Evolutionary conservation across 139 green algal genomes (phyloP).

Genomic region (Nannochloris sp.): DNA sequence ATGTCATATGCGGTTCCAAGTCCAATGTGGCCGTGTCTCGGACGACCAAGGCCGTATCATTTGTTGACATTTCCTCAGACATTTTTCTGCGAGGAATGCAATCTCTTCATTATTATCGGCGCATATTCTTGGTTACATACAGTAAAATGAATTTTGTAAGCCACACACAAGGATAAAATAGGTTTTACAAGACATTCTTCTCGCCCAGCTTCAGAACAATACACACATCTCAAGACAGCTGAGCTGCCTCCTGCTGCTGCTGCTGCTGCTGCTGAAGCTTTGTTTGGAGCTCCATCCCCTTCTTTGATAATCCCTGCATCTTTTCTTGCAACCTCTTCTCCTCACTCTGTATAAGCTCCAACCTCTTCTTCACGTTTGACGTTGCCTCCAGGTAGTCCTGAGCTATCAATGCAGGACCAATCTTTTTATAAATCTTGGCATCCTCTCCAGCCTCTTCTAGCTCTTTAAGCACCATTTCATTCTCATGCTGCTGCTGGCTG

Average conservation of each 20-base stretch:
- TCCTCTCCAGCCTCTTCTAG: conserved; percentile 66
- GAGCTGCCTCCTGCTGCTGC: background rate
- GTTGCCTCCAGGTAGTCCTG: conserved; percentile 79
- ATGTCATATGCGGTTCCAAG: conserved; percentile 14
- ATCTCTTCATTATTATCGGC: no score
- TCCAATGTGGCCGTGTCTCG: background rate
- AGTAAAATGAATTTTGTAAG: no score
- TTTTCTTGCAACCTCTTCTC: conserved; percentile 24
- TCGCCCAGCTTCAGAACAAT: no score
- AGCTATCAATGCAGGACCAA: conserved; percentile 76
- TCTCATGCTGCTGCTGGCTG: conserved; percentile 54
- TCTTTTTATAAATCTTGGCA: conserved; percentile 77
- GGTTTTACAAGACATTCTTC: no score
- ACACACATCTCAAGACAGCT: no score
- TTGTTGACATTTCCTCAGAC: background rate
- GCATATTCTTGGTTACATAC: no score
- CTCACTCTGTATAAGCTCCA: conserved; percentile 70
- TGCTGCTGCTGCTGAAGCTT: background rate
- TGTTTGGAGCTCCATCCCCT: conserved; percentile 12
- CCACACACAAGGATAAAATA: no score
- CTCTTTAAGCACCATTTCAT: conserved; percentile 69
- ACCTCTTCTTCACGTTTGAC: conserved; percentile 79
- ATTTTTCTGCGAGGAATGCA: background rate
- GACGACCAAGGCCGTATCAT: background rate
- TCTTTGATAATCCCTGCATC: conserved; percentile 27